Evolutionary conservation across 805 yeast genomes (phyloP).

Genomic region (Yueomyces sp.): DNA sequence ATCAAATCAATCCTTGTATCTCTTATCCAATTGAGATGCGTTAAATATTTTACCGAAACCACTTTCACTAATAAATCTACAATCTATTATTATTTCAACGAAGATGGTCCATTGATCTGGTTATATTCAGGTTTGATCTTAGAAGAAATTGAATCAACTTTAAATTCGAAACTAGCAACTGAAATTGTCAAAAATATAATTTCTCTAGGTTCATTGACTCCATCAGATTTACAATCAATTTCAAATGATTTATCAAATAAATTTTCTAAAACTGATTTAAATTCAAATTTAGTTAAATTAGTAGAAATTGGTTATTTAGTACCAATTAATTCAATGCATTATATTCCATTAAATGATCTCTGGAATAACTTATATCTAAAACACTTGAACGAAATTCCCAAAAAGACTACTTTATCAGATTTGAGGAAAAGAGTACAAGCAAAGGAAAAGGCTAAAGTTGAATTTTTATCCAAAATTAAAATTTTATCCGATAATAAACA

Average conservation of each 20-base stretch:
- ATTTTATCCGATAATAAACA: conserved; percentile 12
- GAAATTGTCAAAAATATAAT: conserved; percentile 57
- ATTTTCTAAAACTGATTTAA: conserved; percentile 12
- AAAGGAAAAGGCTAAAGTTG: conserved; percentile 32
- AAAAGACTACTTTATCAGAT: conserved; percentile 34
- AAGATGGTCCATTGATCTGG: conserved; percentile 48
- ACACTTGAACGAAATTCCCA: conserved; percentile 28
- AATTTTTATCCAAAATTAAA: conserved; percentile 20
- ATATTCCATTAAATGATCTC: conserved; percentile 25
- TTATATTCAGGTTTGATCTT: conserved; percentile 72
- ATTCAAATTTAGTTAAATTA: conserved; percentile 30
- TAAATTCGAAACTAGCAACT: conserved; percentile 9
- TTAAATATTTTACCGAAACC: conserved; percentile 46
- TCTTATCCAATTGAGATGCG: conserved; percentile 66
- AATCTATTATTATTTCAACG: conserved; percentile 45
- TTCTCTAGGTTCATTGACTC: conserved; percentile 53
- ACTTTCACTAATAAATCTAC: conserved; percentile 15
- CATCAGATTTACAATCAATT: conserved; percentile 29
- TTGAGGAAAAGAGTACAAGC: conserved; percentile 47
- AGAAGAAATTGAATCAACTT: conserved; percentile 32
- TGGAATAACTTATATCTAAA: conserved; percentile 30
- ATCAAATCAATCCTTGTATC: conserved; percentile 61
- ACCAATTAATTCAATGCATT: conserved; percentile 30
- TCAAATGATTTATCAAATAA: conserved; percentile 16
- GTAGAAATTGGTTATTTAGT: conserved; percentile 37